Percentiles rank a stretch among this genome's conserved stretches.
Conservation (phyloP, 140 eudicot genomes). For the Erigeron philadelphicus region DNA sequence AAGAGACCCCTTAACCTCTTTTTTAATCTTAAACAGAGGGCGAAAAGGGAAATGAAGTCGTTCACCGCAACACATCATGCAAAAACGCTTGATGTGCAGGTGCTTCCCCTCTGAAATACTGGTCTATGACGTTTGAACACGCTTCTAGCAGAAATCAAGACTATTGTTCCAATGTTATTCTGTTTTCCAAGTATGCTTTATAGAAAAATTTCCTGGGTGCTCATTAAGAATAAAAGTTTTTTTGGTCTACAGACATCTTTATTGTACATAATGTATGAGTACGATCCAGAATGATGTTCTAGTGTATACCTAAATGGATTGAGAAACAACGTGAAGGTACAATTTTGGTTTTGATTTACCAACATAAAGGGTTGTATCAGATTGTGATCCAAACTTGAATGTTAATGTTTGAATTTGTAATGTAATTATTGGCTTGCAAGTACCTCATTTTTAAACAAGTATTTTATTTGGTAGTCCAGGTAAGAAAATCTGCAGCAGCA, state of each 20-base stretch:
- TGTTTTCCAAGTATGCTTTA: not conserved
- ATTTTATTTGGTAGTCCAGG: too few species aligned
- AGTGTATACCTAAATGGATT: slow-evolving; percentile 8
- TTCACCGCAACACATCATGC: slow-evolving; percentile 28
- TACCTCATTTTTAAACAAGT: too few species aligned
- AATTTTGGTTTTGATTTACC: not conserved
- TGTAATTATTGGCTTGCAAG: too few species aligned
- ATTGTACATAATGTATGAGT: slow-evolving; percentile 23
- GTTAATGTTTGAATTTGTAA: not conserved
- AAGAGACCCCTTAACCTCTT: not conserved
- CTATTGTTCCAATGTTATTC: not conserved
- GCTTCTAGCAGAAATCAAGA: slow-evolving; percentile 20
- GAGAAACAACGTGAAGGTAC: not conserved
- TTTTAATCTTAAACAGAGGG: slow-evolving; percentile 25
- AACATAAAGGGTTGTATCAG: not conserved
- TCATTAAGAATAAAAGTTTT: slow-evolving; percentile 14
- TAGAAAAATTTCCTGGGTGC: slow-evolving; percentile 8
- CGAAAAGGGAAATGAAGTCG: slow-evolving; percentile 35
- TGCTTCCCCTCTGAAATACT: slow-evolving; percentile 28
- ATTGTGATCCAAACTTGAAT: not conserved
- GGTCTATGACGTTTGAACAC: not conserved
- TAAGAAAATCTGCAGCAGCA: not conserved
- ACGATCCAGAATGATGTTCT: not conserved
- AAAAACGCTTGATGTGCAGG: slow-evolving; percentile 33
- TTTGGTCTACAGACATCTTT: not conserved